A percentile compares a stretch with the other conserved stretches of the same genome.
These are phyloP conservation scores for Neodidymelliopsis sp. DNA, from an alignment of 2,329 filamentous ascomycete species.

Conservation along the genomic window DNA sequence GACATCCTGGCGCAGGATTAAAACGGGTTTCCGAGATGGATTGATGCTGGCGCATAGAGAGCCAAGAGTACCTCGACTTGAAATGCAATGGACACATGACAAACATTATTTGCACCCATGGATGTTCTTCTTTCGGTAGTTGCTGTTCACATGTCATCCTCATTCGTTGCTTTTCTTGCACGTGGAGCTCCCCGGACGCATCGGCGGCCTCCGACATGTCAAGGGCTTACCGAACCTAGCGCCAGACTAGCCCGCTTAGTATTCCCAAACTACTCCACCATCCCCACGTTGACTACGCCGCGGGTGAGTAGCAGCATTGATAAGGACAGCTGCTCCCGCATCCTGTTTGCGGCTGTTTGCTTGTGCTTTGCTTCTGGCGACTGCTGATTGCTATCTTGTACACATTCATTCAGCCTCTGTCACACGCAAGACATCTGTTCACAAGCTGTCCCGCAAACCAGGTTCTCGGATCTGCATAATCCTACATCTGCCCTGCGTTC, in stretches of 20 bases:
- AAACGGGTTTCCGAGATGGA: constrained; percentile 6
- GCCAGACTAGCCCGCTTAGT: constrained; percentile 21
- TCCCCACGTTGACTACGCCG: constrained; percentile 9
- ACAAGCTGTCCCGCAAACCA: constrained; percentile 4
- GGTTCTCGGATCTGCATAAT: constrained; percentile 2
- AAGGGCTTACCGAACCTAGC: constrained; percentile 14
- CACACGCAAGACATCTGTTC: background rate
- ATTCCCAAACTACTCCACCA: constrained; percentile 7
- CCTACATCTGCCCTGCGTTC: constrained; percentile 3
- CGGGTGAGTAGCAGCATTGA: constrained; percentile 10
- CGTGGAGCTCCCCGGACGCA: constrained; percentile 15
- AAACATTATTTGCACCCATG: background rate
- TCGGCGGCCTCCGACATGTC: constrained; percentile 10
- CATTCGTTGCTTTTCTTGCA: constrained; percentile 9
- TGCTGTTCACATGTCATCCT: background rate
- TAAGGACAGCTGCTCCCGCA: constrained; percentile 9
- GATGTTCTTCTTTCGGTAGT: background rate
- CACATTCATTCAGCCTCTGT: constrained; percentile 1
- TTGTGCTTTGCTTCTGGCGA: constrained; percentile 1
- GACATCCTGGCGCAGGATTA: constrained; percentile 27
- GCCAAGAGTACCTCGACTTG: background rate
- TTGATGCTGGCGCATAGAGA: background rate
- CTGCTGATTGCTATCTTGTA: constrained; percentile 1
- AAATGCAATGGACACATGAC: background rate
- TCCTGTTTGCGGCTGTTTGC: constrained; percentile 13